A percentile compares a stretch with the other conserved stretches of the same genome.
phyloP scores from a whole-genome alignment of 176 grass and related monocot species.

The Areca catechu region DNA sequence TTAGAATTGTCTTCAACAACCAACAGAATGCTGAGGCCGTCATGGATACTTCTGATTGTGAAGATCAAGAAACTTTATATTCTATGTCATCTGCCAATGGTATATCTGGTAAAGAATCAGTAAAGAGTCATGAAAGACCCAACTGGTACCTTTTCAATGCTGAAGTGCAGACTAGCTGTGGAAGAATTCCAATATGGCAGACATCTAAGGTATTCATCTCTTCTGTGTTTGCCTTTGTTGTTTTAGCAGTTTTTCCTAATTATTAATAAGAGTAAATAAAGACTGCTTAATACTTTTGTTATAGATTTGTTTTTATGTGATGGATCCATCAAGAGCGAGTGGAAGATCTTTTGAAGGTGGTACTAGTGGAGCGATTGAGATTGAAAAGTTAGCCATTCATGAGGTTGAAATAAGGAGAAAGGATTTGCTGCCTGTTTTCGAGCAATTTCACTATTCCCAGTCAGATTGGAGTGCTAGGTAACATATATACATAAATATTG shows the following conservation, averaged over 20 bases:
- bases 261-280: too few species aligned
- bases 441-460: conserved; percentile 65
- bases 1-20: conserved; percentile 44
- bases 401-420: conserved; percentile 88
- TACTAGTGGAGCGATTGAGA: conserved; percentile 71
- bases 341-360: conserved; percentile 20
- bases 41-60: conserved; percentile 52
- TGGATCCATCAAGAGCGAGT: conserved; percentile 37
- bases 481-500: background rate
- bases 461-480: conserved; percentile 69
- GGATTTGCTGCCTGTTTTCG: conserved; percentile 88
- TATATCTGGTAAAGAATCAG: conserved; percentile 36
- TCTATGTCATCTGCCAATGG: conserved; percentile 40
- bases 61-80: conserved; percentile 45
- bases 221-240: conserved; percentile 7
- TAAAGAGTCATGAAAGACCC: conserved; percentile 48
- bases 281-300: conserved; percentile 13
- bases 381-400: conserved; percentile 60
- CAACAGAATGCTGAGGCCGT: conserved; percentile 38
- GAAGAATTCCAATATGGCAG: conserved; percentile 93
- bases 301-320: conserved; percentile 90
- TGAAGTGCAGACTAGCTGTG: conserved; percentile 80
- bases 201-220: conserved; percentile 72
- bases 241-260: too few species aligned
- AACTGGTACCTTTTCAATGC: conserved; percentile 95